Conservation (phyloP, 345 rosid species). For the Anacardium occidentale region DNA sequence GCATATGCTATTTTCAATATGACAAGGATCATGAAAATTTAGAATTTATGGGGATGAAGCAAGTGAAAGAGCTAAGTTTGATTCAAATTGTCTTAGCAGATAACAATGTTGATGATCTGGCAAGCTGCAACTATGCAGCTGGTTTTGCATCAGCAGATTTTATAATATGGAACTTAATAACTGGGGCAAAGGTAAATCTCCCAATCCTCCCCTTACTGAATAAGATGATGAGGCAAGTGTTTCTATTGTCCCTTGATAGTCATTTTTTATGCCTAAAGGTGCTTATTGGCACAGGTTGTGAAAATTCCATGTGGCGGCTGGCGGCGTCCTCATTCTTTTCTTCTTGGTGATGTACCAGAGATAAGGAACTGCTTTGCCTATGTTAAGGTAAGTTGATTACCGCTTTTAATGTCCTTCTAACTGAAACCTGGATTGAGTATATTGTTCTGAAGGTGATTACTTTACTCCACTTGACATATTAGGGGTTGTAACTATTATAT, state of each 20-base stretch:
- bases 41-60: slow-evolving; percentile 90
- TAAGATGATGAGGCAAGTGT: not conserved
- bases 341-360: slow-evolving; percentile 76
- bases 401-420: slow-evolving; percentile 9
- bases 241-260: not conserved
- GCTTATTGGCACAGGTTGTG: slow-evolving; percentile 58
- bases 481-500: not conserved
- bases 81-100: slow-evolving; percentile 58
- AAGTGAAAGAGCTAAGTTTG: slow-evolving; percentile 81
- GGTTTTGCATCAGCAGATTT: slow-evolving; percentile 93
- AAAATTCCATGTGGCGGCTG: slow-evolving; percentile 98
- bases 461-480: not conserved
- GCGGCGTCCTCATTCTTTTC: slow-evolving; percentile 94
- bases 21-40: slow-evolving; percentile 50
- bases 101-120: slow-evolving; percentile 32
- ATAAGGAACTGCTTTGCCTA: slow-evolving; percentile 74
- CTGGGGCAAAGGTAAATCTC: slow-evolving; percentile 66
- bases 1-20: slow-evolving; percentile 84
- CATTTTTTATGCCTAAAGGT: slow-evolving; percentile 25
- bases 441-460: not conserved
- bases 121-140: slow-evolving; percentile 63
- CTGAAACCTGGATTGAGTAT: not conserved
- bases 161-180: slow-evolving; percentile 70
- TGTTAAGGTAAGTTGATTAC: slow-evolving; percentile 65
- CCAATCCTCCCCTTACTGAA: not conserved